Conservation (phyloP, 176 grass and related monocot species). For the Bonia amplexicaulis region DNA sequence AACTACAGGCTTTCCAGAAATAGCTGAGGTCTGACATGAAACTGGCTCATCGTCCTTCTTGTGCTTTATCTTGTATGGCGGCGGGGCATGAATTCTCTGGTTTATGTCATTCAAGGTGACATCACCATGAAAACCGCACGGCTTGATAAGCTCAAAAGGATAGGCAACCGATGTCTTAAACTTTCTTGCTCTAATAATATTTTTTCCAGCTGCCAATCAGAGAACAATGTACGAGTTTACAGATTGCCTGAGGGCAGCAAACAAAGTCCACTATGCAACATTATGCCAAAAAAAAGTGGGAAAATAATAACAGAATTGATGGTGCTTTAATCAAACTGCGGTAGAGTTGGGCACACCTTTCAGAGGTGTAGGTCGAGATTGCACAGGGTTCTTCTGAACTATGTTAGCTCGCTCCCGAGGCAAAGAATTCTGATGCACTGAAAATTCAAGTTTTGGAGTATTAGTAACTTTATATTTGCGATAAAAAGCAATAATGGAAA, state of each 20-base stretch:
- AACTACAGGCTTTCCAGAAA: slow-evolving; percentile 80
- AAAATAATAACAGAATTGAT: not conserved
- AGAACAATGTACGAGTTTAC: not conserved
- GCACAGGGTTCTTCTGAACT: slow-evolving; percentile 26
- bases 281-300: not conserved
- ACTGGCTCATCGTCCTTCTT: slow-evolving; percentile 39
- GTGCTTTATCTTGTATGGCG: slow-evolving; percentile 62
- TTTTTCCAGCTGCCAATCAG: slow-evolving; percentile 45
- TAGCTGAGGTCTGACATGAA: slow-evolving; percentile 47
- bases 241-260: not conserved
- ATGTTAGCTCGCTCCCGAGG: slow-evolving; percentile 30
- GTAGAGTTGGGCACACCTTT: slow-evolving; percentile 24
- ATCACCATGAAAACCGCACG: slow-evolving; percentile 50
- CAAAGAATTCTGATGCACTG: slow-evolving; percentile 31
- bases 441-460: slow-evolving; percentile 12
- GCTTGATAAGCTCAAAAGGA: slow-evolving; percentile 88
- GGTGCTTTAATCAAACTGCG: not conserved
- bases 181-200: slow-evolving; percentile 48
- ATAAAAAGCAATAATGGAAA: not conserved
- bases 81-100: slow-evolving; percentile 56
- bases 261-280: not conserved
- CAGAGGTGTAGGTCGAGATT: slow-evolving; percentile 33
- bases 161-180: slow-evolving; percentile 52
- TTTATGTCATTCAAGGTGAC: slow-evolving; percentile 83
- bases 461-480: not conserved